Evolutionary conservation across 106 monocot species (phyloP).

Genomic region (Apostasia ramifera): DNA sequence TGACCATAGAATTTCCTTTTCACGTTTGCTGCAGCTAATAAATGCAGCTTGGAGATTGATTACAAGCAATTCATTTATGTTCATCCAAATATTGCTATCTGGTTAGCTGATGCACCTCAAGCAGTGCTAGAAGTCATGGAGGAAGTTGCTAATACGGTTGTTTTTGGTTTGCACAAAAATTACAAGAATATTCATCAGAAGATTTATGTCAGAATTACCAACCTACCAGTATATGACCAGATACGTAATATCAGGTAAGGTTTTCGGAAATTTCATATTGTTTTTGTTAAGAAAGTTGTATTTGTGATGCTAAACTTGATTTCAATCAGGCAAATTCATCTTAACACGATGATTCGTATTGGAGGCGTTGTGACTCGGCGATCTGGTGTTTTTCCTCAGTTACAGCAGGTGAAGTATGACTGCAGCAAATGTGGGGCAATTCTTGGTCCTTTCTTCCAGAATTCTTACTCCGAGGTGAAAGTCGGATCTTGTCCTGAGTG

Average conservation of each 20-base stretch:
- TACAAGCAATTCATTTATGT: slow-evolving; percentile 95
- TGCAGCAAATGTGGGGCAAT: slow-evolving; percentile 86
- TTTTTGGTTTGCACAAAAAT: slow-evolving; percentile 83
- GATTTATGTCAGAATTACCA: slow-evolving; percentile 83
- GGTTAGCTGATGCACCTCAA: slow-evolving; percentile 99
- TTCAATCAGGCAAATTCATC: slow-evolving; percentile 79
- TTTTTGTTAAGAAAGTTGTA: background rate
- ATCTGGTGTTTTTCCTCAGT: slow-evolving; percentile 96
- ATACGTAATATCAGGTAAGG: slow-evolving; percentile 91
- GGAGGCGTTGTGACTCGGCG: slow-evolving; percentile 97
- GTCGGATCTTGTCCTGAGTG: slow-evolving; percentile 99
- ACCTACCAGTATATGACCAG: slow-evolving; percentile 96
- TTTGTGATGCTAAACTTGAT: background rate
- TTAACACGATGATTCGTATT: slow-evolving; percentile 98
- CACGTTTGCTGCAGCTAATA: slow-evolving; percentile 61
- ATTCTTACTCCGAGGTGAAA: slow-evolving; percentile 97
- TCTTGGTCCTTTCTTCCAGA: slow-evolving; percentile 96
- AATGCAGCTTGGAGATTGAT: slow-evolving; percentile 96
- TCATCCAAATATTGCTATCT: slow-evolving; percentile 96
- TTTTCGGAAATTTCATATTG: background rate
- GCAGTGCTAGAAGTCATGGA: slow-evolving; percentile 99
- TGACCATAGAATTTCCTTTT: too few relatives aligned
- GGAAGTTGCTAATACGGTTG: slow-evolving; percentile 88
- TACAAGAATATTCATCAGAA: slow-evolving; percentile 96
- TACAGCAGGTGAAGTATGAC: slow-evolving; percentile 98